These are phyloP conservation scores for Anthracocystis panici-leucophaei DNA, from an alignment of 1,284 basidiomycete species.

Conservation along the genomic window DNA sequence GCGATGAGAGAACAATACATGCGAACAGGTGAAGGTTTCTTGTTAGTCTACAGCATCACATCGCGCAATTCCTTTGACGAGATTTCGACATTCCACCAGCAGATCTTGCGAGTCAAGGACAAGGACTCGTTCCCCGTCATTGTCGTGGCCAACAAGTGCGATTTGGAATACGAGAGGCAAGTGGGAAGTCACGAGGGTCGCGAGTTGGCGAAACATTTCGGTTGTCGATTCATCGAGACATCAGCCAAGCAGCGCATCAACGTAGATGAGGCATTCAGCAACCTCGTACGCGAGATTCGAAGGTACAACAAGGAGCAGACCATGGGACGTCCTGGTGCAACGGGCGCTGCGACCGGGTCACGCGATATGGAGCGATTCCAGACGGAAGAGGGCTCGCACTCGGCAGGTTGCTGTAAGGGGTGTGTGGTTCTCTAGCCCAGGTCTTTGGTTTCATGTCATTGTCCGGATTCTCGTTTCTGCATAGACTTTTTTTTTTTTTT, in stretches of 20 bases:
- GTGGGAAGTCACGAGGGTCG: conserved; percentile 98
- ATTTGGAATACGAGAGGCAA: conserved; percentile 96
- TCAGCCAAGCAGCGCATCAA: conserved; percentile 98
- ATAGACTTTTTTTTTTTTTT: conserved; percentile 20
- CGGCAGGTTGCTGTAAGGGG: conserved; percentile 57
- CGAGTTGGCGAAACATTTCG: conserved; percentile 94
- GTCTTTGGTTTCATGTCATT: not conserved
- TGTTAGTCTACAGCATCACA: conserved; percentile 98
- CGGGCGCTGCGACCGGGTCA: conserved; percentile 50
- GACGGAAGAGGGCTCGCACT: conserved; percentile 54
- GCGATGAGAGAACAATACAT: conserved; percentile 99
- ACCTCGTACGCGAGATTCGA: conserved; percentile 95
- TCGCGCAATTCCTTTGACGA: conserved; percentile 97
- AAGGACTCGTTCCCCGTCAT: conserved; percentile 96
- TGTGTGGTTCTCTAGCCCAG: conserved; percentile 55
- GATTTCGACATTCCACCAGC: conserved; percentile 96
- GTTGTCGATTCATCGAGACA: conserved; percentile 97
- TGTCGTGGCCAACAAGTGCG: conserved; percentile 98
- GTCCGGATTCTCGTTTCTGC: conserved; percentile 7
- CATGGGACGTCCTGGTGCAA: conserved; percentile 62
- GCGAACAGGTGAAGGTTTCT: conserved; percentile 96
- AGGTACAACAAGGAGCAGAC: conserved; percentile 82
- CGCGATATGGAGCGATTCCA: conserved; percentile 57
- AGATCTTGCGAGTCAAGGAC: conserved; percentile 87
- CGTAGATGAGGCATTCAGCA: conserved; percentile 98